Percentiles rank a stretch among this genome's conserved stretches.
Evolutionary conservation across 139 green algal species (phyloP).

Genomic region (Coelastrella sp.): DNA sequence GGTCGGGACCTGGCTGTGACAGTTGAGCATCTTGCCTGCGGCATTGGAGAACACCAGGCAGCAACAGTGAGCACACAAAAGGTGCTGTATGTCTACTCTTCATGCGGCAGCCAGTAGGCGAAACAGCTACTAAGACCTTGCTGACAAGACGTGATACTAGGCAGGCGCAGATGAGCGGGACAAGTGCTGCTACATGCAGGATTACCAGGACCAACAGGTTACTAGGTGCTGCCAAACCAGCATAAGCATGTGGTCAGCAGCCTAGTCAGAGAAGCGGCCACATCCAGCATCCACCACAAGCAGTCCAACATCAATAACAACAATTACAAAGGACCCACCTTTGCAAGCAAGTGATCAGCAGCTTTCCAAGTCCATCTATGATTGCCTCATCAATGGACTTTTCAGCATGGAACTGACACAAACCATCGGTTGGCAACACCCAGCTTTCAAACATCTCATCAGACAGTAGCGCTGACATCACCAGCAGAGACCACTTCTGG

Average conservation of each 20-base stretch:
- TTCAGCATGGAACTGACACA: background rate
- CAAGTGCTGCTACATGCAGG: too few relatives aligned
- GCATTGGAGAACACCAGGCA: background rate
- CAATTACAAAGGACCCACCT: background rate
- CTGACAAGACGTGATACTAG: too few relatives aligned
- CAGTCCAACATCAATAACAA: too few relatives aligned
- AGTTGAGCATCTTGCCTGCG: background rate
- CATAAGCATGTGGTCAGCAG: too few relatives aligned
- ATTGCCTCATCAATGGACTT: background rate
- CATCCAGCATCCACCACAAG: too few relatives aligned
- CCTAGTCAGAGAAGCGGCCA: too few relatives aligned
- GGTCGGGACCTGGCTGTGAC: conserved; percentile 23
- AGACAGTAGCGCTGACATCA: conserved; percentile 12
- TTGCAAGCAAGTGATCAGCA: background rate
- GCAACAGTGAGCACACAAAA: background rate
- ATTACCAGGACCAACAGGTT: too few relatives aligned
- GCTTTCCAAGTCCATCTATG: background rate
- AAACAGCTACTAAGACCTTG: too few relatives aligned
- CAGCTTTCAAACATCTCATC: conserved; percentile 4
- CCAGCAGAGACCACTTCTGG: conserved; percentile 38
- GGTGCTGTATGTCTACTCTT: too few relatives aligned
- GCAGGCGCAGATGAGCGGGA: too few relatives aligned
- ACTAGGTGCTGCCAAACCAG: too few relatives aligned
- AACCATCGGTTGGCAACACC: background rate
- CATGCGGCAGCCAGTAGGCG: too few relatives aligned